These are phyloP conservation scores for Aurifilum marmelostoma DNA, from an alignment of 2,329 filamentous ascomycete genomes.

Conservation along the genomic window DNA sequence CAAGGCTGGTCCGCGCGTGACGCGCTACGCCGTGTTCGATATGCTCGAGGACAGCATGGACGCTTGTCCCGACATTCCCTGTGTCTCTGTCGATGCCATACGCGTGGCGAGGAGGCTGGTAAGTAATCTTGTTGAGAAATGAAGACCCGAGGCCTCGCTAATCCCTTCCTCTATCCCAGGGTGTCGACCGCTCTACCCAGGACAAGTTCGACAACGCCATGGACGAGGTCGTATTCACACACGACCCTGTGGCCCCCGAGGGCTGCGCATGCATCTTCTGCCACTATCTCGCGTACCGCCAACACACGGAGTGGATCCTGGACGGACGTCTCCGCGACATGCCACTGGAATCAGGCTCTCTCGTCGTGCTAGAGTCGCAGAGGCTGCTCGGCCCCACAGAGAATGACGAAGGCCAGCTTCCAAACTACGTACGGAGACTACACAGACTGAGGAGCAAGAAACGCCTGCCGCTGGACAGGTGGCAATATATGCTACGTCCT, in stretches of 20 bases:
- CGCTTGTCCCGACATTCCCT: too few relatives aligned
- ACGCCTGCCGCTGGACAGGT: background rate
- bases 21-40: background rate
- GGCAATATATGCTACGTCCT: background rate
- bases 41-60: background rate
- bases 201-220: background rate
- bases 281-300: background rate
- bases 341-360: too few relatives aligned
- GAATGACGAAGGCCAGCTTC: too few relatives aligned
- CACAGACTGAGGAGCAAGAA: background rate
- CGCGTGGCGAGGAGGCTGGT: too few relatives aligned
- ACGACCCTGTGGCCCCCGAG: background rate
- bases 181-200: too few relatives aligned
- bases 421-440: background rate
- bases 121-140: too few relatives aligned
- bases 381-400: too few relatives aligned
- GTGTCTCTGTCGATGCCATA: too few relatives aligned
- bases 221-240: background rate
- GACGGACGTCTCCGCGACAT: background rate
- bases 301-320: background rate
- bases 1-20: too few relatives aligned
- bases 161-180: too few relatives aligned
- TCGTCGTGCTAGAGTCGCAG: too few relatives aligned
- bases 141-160: too few relatives aligned
- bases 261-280: background rate